Base-by-base conservation (phyloP, 768 basidiomycete species). In the Zangia roseola region DNA sequence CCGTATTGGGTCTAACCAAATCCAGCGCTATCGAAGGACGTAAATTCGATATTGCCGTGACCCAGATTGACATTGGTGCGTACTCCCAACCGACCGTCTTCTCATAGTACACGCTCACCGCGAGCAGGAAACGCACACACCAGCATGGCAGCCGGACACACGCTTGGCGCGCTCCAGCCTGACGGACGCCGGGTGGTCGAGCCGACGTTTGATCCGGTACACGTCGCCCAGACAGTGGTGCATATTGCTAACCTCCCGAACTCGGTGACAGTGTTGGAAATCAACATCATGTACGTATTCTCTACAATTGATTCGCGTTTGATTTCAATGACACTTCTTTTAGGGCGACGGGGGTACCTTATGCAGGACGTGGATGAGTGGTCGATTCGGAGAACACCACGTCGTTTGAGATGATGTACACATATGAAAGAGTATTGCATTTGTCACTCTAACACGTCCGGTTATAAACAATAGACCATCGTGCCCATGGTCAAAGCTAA, bases 51-150 rank as follows among this genome's bases (percentile, higher is more conserved):
- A 91, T 94, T 45, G 81, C 88, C 4, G 82, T 81, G 59, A 87
- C 86, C 2, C 89, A 93, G 61, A 79, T 93, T 40, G 91, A 93
- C 63, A 88, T 93, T 40, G 91, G 89, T 83, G 39, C 24, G 63
- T 40, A 23, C 16, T 31, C 26, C 28, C 13, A 7, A 10, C 17
- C 25, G 6, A 23, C 14, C 25, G 2, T 24, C 24, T 17, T 10
- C 12, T 6, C 31, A 31, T 6, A 16, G 6, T 6, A 31, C 31
- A 31, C 30, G 16, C 31, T 28, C 13, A 19, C n/a, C 13, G 40
- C 16, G 24, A 12, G 31, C 23, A 87, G 86, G 85, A 6, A 91
- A 91, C 58, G 89, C 89, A 3, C 72, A 72, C 25, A 91, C 89
- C 0, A 69, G 68, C 5, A 77, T 91, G 75, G 77, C 78, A 2